Evolutionary conservation across 2,329 filamentous ascomycete genomes (phyloP), one percentile per base, ranked within the genome.

Genomic region (Xylaria multiplex): DNA sequence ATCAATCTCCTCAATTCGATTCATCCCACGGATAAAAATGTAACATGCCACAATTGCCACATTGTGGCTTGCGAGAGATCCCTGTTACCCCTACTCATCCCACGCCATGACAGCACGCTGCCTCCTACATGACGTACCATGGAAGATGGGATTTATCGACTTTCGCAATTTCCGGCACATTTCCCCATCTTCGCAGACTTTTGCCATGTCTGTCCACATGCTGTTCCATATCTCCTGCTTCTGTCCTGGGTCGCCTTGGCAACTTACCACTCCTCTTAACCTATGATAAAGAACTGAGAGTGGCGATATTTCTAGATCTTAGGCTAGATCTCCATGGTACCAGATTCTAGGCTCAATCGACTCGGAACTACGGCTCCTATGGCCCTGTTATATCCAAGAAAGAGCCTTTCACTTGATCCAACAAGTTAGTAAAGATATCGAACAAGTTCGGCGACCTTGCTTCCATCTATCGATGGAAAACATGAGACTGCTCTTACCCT

Each of bases 121-220:
- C 22, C 37, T n/a, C 19, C 37, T 6, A 40, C 3, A 59, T 64
- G 62, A 64, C 56, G 32, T 42, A 24, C 24, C 32, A 43, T 6
- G 19, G 7, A 49, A 48, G 32, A 62, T 65, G 65, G 65, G n/a
- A 65, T 62, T 65, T 64, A 19, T 56, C 54, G 27, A 40, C 61
- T 24, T 45, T 37, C 37, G 1, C 37, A 32, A 62, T 42, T 16
- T 19, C 54, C 54, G 35, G 48, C 30, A 16, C 52, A 54, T 60
- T 64, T 60, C 11, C 65, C 65, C 65, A 67, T 67, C 59, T 59
- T 59, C 24, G 22, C 16, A n/a, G 27, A 13, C 24, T 37, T 37
- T 55, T 37, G 9, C 54, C 59, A 53, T 62, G 24, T 19, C 24
- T 55, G 42, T 22, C 32, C 59, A 43, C 43, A 27, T 50, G 37